Evolutionary conservation across 2,329 filamentous ascomycete genomes (phyloP), one percentile per base, ranked within the genome.

Genomic region (Nothophoma quercina): DNA sequence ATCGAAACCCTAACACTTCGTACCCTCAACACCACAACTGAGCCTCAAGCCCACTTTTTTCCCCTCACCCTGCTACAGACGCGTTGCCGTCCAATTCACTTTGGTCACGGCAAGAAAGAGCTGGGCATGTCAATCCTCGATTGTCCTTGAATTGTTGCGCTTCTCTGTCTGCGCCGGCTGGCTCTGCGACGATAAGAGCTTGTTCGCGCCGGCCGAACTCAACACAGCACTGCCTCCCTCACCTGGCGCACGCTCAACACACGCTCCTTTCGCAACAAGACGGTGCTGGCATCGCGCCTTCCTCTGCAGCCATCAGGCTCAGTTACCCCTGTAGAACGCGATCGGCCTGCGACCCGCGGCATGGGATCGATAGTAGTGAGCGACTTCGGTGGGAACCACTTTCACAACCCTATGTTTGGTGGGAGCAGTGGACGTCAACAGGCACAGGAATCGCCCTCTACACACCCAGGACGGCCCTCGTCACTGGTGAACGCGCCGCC

Each of bases 381-480:
- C 77, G 90, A 93, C 80, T 87, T 87, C 79, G 85, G 87, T 77
- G 84, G 89, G 75, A 87, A 91, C 77, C 84, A 86, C 77, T 88
- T 88, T 77, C 85, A 86, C 79, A 85, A 82, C 78, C 89, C 87
- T 82, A 88, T 91, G 79, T 78, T 83, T 67, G 79, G 79, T 74
- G 75, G 75, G 62, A 71, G 76, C 64, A 70, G 74, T 64, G 66
- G 75, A 63, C 78, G 79, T 66, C 74, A 75, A 49, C 68, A 69
- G 59, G 51, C 70, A 42, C 72, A 75, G 51, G 71, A 75, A 36
- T 71, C 72, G 39, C 61, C 70, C 48, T 65, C 70, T 40, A 59
- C 64, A n/a, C 71, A 73, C 45, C 60, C 67, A 34, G 64, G 67
- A 28, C 70, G 72, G 23, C 65, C 70, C 22, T 74, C 70, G 29